Conservation (phyloP, 139 green algal genomes). For the Pseudopediastrum boryanum region DNA sequence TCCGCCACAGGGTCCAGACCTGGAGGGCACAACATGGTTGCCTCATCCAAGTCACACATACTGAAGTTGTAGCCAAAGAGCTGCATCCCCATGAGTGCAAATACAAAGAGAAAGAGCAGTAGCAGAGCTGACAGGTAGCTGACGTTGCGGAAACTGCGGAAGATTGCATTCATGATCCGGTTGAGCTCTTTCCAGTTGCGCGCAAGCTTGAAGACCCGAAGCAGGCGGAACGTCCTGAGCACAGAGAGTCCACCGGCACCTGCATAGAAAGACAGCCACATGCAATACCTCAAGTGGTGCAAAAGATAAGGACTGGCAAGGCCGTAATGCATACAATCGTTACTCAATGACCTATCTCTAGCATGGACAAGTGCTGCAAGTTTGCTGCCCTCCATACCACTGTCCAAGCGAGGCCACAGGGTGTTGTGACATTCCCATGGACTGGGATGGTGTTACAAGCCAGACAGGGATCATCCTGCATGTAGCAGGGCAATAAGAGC, state of each 20-base stretch:
- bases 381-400: no score
- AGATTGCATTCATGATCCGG: constrained; percentile 68
- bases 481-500: no score
- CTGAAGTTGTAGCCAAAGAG: constrained; percentile 65
- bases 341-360: no score
- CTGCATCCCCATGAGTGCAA: constrained; percentile 78
- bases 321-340: no score
- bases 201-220: constrained; percentile 76
- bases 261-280: no score
- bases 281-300: no score
- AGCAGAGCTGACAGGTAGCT: constrained; percentile 68
- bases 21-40: constrained; percentile 52
- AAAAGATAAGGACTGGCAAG: no score
- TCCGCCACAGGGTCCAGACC: constrained; percentile 24
- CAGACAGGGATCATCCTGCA: no score
- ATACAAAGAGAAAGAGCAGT: constrained; percentile 76
- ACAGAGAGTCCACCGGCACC: constrained; percentile 56
- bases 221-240: constrained; percentile 71
- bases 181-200: constrained; percentile 71
- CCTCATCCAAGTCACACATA: constrained; percentile 28
- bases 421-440: no score
- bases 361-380: no score
- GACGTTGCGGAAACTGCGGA: constrained; percentile 57
- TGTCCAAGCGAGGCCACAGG: no score
- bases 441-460: no score